A percentile compares a stretch with the other conserved stretches of the same genome.
These are phyloP conservation scores for Chlorella sp. DNA, from an alignment of 139 green algal species.

Conservation along the genomic window DNA sequence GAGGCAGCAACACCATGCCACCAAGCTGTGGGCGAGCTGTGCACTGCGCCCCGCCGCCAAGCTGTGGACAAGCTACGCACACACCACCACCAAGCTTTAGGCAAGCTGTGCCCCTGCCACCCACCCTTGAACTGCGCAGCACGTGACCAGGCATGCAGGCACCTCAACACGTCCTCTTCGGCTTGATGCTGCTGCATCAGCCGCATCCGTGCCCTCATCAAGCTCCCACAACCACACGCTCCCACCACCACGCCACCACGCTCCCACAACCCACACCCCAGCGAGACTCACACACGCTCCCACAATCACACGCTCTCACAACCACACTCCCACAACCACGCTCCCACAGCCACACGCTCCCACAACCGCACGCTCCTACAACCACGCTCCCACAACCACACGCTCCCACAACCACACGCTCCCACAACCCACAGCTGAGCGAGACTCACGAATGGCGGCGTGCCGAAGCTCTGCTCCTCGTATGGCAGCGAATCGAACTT, in stretches of 20 bases:
- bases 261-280: neutral
- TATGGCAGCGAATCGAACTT: slow-evolving; percentile 2
- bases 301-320: neutral
- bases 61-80: too few relatives aligned
- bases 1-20: neutral
- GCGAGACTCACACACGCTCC: neutral
- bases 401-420: neutral
- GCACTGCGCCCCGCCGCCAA: too few relatives aligned
- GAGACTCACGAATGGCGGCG: neutral
- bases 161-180: too few relatives aligned
- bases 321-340: neutral
- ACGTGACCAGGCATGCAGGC: neutral
- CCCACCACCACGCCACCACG: neutral
- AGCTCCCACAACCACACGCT: neutral
- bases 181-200: too few relatives aligned
- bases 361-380: neutral
- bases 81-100: too few relatives aligned
- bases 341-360: neutral
- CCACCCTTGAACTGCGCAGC: too few relatives aligned
- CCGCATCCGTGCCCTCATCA: neutral
- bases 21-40: too few relatives aligned
- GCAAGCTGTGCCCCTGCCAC: too few relatives aligned
- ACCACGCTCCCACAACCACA: neutral
- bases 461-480: neutral
- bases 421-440: neutral